Percentiles rank a stretch among this genome's conserved stretches.
Conservation (phyloP, 805 yeast species). For the Hemisphaericaspora nanyangensis region DNA sequence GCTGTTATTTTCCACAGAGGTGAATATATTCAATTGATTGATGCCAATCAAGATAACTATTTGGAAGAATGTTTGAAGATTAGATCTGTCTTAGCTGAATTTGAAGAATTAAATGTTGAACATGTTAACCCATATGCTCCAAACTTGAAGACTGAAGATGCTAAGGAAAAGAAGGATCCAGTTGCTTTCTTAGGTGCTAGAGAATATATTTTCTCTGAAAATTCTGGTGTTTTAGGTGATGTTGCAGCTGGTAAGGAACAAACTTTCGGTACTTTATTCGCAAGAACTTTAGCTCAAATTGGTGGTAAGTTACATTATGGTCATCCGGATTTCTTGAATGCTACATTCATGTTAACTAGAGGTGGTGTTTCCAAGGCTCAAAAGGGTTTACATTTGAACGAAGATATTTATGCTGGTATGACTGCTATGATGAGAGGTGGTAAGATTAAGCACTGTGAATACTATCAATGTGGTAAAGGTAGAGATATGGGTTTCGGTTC, state of each 20-base stretch:
- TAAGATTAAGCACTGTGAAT: constrained; percentile 79
- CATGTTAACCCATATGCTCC: constrained; percentile 83
- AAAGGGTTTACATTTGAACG: constrained; percentile 76
- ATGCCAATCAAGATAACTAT: constrained; percentile 82
- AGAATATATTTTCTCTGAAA: constrained; percentile 80
- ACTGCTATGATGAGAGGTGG: constrained; percentile 77
- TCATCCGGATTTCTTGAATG: constrained; percentile 79
- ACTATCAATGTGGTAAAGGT: constrained; percentile 83
- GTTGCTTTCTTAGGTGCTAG: constrained; percentile 84
- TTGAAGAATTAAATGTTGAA: constrained; percentile 58
- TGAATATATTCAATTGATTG: constrained; percentile 74
- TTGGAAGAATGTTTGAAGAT: constrained; percentile 79
- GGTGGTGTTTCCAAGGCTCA: constrained; percentile 89
- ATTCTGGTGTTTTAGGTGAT: constrained; percentile 77
- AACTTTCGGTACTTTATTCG: constrained; percentile 80
- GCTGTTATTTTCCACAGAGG: constrained; percentile 74
- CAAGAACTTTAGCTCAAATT: constrained; percentile 75
- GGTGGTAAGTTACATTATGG: constrained; percentile 87
- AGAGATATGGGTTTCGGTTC: constrained; percentile 83
- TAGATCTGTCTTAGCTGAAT: constrained; percentile 70
- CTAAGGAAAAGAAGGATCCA: constrained; percentile 44
- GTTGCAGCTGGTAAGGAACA: constrained; percentile 88
- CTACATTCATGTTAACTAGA: constrained; percentile 74
- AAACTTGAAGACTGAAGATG: constrained; percentile 54
- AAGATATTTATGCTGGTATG: constrained; percentile 86